phyloP scores from a whole-genome alignment of 495 filamentous ascomycete genomes.

The Parachaetomium inaequale region DNA sequence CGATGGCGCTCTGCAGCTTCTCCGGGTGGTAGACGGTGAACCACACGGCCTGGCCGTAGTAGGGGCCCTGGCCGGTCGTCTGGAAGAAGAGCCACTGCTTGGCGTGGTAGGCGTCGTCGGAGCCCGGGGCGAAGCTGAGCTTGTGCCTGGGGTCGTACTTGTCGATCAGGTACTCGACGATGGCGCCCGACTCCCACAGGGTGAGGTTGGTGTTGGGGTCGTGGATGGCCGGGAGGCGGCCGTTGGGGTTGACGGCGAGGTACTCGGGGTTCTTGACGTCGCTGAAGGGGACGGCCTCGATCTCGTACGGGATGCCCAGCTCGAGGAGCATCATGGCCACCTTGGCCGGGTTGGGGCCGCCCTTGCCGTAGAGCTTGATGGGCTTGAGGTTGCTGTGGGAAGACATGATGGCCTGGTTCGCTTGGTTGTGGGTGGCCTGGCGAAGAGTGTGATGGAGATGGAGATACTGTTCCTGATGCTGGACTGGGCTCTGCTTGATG shows the following conservation, averaged over 20 bases:
- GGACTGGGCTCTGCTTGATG: not conserved
- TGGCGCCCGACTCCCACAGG: conserved; percentile 72
- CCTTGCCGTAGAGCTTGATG: conserved; percentile 36
- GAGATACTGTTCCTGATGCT: not conserved
- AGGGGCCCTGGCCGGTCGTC: conserved; percentile 65
- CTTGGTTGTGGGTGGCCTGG: not conserved
- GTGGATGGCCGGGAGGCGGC: conserved; percentile 59
- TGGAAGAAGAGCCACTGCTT: conserved; percentile 70
- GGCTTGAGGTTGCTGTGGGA: conserved; percentile 30
- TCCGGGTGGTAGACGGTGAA: conserved; percentile 53
- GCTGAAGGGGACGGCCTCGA: conserved; percentile 36
- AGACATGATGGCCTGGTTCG: not conserved
- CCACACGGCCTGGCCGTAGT: conserved; percentile 56
- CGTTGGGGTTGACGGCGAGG: conserved; percentile 65
- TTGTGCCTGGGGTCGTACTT: conserved; percentile 63
- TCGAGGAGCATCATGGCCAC: conserved; percentile 61
- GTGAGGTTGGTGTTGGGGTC: conserved; percentile 65
- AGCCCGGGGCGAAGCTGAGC: conserved; percentile 51
- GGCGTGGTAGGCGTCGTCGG: conserved; percentile 48
- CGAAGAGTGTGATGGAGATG: not conserved
- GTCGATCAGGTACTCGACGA: conserved; percentile 66
- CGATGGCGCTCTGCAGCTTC: conserved; percentile 53
- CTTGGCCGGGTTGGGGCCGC: conserved; percentile 51
- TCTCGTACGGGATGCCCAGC: conserved; percentile 56
- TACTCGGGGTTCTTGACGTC: conserved; percentile 58